A percentile compares a stretch with the other conserved stretches of the same genome.
These are phyloP conservation scores for Macrophomina pseudophaseolina DNA, from an alignment of 2,329 filamentous ascomycete species.

Conservation along the genomic window DNA sequence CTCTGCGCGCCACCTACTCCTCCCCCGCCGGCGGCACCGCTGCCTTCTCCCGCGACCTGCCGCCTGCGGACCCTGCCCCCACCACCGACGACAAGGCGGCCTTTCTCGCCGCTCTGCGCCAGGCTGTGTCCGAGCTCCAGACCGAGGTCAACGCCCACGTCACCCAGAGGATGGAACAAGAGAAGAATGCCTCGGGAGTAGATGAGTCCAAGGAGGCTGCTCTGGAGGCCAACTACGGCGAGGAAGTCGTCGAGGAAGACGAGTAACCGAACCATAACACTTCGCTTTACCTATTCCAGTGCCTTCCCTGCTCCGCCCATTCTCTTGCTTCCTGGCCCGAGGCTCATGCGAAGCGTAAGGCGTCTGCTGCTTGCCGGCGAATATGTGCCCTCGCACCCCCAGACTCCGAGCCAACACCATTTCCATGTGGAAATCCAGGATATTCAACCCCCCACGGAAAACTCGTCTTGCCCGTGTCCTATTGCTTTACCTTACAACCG, in stretches of 20 bases:
- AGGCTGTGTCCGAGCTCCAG: constrained; percentile 65
- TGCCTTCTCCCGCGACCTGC: constrained; percentile 34
- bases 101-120: constrained; percentile 65
- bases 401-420: no score
- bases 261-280: neutral
- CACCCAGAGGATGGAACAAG: constrained; percentile 75
- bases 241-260: constrained; percentile 75
- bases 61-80: constrained; percentile 31
- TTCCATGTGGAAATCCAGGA: no score
- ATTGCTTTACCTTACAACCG: no score
- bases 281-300: neutral
- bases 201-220: constrained; percentile 44
- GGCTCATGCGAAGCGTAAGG: no score
- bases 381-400: no score
- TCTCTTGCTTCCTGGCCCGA: no score
- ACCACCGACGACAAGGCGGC: constrained; percentile 58
- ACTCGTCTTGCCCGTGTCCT: no score
- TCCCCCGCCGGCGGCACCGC: constrained; percentile 53
- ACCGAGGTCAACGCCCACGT: constrained; percentile 71
- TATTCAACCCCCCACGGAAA: no score
- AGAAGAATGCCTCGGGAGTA: constrained; percentile 54
- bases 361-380: no score
- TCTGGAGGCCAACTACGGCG: constrained; percentile 78
- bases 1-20: constrained; percentile 60
- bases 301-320: no score